Percentiles rank a stretch among this genome's conserved stretches.
Conservation (phyloP, 176 grass and related monocot genomes). For the Oryza coarctata region DNA sequence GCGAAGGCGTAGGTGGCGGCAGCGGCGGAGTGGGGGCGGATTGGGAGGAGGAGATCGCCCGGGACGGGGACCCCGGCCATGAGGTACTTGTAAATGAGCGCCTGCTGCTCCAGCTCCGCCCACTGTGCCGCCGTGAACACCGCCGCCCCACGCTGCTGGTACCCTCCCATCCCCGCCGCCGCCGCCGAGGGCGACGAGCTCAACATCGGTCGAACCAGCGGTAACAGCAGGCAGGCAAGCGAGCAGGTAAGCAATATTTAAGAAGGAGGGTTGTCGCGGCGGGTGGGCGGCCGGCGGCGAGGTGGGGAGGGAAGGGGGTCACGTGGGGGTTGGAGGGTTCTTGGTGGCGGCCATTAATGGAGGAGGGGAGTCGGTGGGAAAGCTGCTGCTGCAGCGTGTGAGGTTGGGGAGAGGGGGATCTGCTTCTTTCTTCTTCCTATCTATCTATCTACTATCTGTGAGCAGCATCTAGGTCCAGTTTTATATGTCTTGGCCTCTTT, state of each 20-base stretch:
- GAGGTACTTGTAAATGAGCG: conserved; percentile 94
- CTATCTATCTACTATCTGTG: neutral
- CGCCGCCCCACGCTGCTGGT: conserved; percentile 41
- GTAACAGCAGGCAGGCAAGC: no score
- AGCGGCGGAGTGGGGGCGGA: conserved; percentile 60
- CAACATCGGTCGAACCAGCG: conserved; percentile 37
- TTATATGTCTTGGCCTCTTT: no score
- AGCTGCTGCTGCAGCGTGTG: neutral
- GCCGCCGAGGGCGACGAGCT: conserved; percentile 46
- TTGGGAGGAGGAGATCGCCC: conserved; percentile 84
- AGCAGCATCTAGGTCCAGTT: no score
- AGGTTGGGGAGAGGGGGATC: neutral
- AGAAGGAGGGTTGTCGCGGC: neutral
- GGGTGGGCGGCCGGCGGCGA: neutral
- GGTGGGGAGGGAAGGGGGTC: neutral
- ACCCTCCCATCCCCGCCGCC: conserved; percentile 42
- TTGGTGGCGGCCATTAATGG: conserved; percentile 68
- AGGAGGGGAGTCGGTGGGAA: conserved; percentile 41
- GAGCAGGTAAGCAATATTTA: neutral
- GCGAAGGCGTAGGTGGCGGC: conserved; percentile 53
- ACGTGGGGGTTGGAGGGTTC: conserved; percentile 43
- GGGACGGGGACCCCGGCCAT: conserved; percentile 93
- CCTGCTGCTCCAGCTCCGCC: conserved; percentile 98
- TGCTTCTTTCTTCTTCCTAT: neutral
- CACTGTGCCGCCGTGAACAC: conserved; percentile 93